These are phyloP conservation scores for Ophiocordyceps sinensis DNA, from an alignment of 2,329 filamentous ascomycete genomes.

Conservation along the genomic window DNA sequence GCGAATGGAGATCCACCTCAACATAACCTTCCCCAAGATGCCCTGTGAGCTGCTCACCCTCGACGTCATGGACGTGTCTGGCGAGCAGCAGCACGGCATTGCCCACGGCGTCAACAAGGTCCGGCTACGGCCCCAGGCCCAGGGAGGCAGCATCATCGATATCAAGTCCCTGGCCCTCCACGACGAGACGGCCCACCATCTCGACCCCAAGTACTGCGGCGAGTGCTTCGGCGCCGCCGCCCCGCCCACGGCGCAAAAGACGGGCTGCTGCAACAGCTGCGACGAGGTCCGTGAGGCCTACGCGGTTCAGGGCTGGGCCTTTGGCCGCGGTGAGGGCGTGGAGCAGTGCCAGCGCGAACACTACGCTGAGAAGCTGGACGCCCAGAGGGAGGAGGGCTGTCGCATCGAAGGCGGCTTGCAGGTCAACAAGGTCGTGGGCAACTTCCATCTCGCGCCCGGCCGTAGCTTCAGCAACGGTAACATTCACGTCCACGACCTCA, in stretches of 20 bases:
- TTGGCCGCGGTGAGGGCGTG: slow-evolving; percentile 80
- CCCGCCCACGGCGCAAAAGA: slow-evolving; percentile 56
- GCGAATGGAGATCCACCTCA: slow-evolving; percentile 98
- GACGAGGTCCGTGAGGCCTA: slow-evolving; percentile 95
- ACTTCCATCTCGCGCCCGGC: slow-evolving; percentile 95
- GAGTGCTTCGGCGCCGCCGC: slow-evolving; percentile 76
- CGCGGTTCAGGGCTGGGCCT: slow-evolving; percentile 80
- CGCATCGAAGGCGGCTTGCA: slow-evolving; percentile 82
- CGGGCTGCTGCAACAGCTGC: slow-evolving; percentile 94
- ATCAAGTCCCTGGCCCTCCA: slow-evolving; percentile 49
- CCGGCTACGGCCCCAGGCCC: slow-evolving; percentile 53
- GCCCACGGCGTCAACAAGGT: slow-evolving; percentile 89
- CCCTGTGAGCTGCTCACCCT: slow-evolving; percentile 92
- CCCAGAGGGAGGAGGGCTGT: slow-evolving; percentile 82
- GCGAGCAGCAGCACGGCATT: slow-evolving; percentile 89
- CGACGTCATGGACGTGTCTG: slow-evolving; percentile 98
- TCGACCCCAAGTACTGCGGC: slow-evolving; percentile 87
- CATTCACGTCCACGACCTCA: slow-evolving; percentile 93
- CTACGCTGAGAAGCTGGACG: slow-evolving; percentile 77
- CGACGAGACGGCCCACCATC: slow-evolving; percentile 57
- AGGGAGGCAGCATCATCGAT: slow-evolving; percentile 68
- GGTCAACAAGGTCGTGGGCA: slow-evolving; percentile 97
- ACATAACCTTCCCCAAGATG: slow-evolving; percentile 85
- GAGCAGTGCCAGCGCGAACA: slow-evolving; percentile 94
- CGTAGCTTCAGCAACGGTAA: slow-evolving; percentile 93